A percentile compares a stretch with the other conserved stretches of the same genome.
These are phyloP conservation scores for Fusarium torreyae DNA, from an alignment of 2,329 filamentous ascomycete genomes.

Conservation along the genomic window DNA sequence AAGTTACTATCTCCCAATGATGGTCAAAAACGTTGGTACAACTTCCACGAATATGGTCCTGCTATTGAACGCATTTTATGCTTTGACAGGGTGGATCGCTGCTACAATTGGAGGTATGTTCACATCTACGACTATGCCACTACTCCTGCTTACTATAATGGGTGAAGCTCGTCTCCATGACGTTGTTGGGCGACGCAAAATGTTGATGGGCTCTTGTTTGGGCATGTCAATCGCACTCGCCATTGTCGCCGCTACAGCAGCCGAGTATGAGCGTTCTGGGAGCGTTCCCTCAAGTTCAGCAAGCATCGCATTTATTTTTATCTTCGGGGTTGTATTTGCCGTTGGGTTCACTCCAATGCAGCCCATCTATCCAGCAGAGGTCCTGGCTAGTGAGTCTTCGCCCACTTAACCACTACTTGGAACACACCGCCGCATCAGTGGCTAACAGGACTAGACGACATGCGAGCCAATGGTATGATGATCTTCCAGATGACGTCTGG, in stretches of 20 bases:
- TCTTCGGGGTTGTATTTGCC: slow-evolving; percentile 15
- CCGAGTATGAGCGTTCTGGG: slow-evolving; percentile 8
- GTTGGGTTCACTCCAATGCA: slow-evolving; percentile 23
- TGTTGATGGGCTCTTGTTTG: slow-evolving; percentile 23
- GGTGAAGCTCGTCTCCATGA: slow-evolving; percentile 17
- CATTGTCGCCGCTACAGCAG: slow-evolving; percentile 11
- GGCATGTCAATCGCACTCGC: slow-evolving; percentile 11
- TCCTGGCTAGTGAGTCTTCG: neutral
- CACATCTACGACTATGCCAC: rapidly evolving
- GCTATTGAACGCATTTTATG: slow-evolving; percentile 20
- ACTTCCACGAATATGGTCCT: slow-evolving; percentile 10
- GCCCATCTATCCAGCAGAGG: slow-evolving; percentile 21
- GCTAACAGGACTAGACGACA: slow-evolving; percentile 22
- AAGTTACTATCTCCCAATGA: slow-evolving; percentile 20
- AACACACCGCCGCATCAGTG: neutral
- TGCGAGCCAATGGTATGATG: slow-evolving; percentile 44
- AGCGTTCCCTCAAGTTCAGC: slow-evolving; percentile 12
- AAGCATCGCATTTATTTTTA: slow-evolving; percentile 22
- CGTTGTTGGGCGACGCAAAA: slow-evolving; percentile 13
- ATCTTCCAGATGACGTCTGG: slow-evolving; percentile 28
- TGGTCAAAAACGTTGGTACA: slow-evolving; percentile 14
- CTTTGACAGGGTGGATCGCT: slow-evolving; percentile 18
- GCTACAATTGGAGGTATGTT: slow-evolving; percentile 16
- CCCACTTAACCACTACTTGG: too few relatives aligned
- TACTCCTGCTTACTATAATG: neutral